Evolutionary conservation across 169 alveolate genomes (phyloP), one percentile per base, ranked within the genome.

Genomic region (Plasmodium reichenowi): DNA sequence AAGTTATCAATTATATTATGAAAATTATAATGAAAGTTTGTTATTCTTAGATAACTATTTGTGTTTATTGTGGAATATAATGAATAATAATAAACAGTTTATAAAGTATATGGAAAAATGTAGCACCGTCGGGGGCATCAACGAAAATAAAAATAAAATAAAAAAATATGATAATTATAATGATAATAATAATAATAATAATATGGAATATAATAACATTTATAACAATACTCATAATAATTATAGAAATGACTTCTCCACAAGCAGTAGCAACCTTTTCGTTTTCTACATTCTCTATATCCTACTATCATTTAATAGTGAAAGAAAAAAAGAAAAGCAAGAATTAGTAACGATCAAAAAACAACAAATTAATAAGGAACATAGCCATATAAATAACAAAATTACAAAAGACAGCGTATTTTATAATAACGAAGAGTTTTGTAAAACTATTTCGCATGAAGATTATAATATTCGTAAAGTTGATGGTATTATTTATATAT

Each of bases 1-100:
- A 59, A 85, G 92, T 66, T 85, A 71, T 54, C 70, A 85, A 63
- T 52, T 85, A 54, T 85, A 85, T 52, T 45, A 45, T 72, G 92
- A 85, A 71, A 56, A 85, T 59, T 85, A 71, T 60, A 56, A 85
- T 52, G 92, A 85, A 72, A 52, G 60, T 29, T 24, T 85, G 17
- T 48, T 60, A 48, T 85, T 59, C 58, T 48, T 85, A 20, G 74
- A 71, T 13, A 85, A 71, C 22, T 85, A 85, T 32, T 59, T 85
- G 43, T 85, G 85, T 29, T 48, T 85, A 13, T 52, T 85, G 38
- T 85, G 92, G 92, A 43, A 85, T 74, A 7, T 85, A n/a, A 85
- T 85, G 87, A 54, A 85, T 54, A 68, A 85, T 45, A 85, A 85
- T 10, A 60, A 52, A 17, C 45, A 58, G 3, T 60, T 85, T 59